Base-by-base conservation (phyloP, 1,284 basidiomycete genomes). In the Cryptococcus sp. region DNA sequence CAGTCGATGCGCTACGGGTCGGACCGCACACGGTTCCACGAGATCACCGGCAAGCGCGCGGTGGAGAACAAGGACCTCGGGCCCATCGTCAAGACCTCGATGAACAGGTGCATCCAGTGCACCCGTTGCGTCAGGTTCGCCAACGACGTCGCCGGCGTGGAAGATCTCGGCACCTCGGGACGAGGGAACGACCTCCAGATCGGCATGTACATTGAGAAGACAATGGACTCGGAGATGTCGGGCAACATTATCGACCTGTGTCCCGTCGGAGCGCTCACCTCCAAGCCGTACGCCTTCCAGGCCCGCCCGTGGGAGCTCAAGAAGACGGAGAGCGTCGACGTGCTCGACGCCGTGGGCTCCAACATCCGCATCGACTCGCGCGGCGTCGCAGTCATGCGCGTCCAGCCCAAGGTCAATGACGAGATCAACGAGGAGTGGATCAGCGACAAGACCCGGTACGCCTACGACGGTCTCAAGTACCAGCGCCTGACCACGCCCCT, bases 351-450 rank as follows among this genome's bases (percentile, higher is more conserved):
- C n/a, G 80, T 99, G 52, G 96, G 96, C 39, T 93, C 91, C 66
- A 98, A 98, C 79, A 97, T 99, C 75, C 88, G 93, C 53, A 84
- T 98, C 60, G 95, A 99, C 79, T 96, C 94, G 52, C 86, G 95
- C 43, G 94, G 94, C 55, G 87, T 95, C 11, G 86, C 92, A 76
- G 95, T 98, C 62, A 98, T 98, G 93, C 87, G 95, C 49, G 84
- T 99, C 68, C 91, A 96, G 73, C 96, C 96, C 3, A 85, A 89
- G 68, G 88, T 91, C 57, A 98, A 98, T 77, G 95, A 98, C 78
- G 91, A 97, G 67, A 87, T 99, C 61, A 99, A 99, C 78, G 96
- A 99, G 81, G 96, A 99, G 79, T 98, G 96, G 95, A 96, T 99
- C 78, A 94, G 86, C 78, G 95, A 99, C 84, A 98, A 98, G 84